Conservation (phyloP, 164 flowering plant species). For the Buxus sempervirens region DNA sequence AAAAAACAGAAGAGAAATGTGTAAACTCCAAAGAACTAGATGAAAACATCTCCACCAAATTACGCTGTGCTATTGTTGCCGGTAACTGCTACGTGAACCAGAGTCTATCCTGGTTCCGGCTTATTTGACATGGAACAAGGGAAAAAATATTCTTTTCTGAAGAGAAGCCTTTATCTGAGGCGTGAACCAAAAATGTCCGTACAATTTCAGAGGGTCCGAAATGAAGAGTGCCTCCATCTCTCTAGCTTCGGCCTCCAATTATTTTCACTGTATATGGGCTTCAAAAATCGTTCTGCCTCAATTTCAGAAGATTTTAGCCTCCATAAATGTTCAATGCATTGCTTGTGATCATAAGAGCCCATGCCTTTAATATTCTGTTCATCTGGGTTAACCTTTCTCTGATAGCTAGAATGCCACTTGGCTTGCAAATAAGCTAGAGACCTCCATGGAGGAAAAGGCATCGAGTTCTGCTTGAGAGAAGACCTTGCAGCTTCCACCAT, state of each 20-base stretch:
- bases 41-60: neutral
- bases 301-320: constrained; percentile 53
- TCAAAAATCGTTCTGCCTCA: constrained; percentile 49
- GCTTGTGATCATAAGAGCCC: constrained; percentile 35
- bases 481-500: constrained; percentile 90
- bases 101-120: neutral
- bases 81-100: neutral
- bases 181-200: neutral
- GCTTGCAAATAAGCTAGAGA: constrained; percentile 85
- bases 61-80: neutral
- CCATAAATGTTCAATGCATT: constrained; percentile 61
- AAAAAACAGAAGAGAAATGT: neutral
- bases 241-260: constrained; percentile 47
- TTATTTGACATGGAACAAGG: neutral
- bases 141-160: neutral
- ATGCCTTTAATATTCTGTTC: constrained; percentile 8
- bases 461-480: constrained; percentile 84
- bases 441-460: constrained; percentile 99
- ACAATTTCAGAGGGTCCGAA: neutral
- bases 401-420: constrained; percentile 76
- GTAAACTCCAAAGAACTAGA: neutral
- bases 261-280: constrained; percentile 41
- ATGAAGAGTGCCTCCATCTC: constrained; percentile 36
- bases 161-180: neutral
- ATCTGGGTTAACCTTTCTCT: constrained; percentile 38